phyloP scores from a whole-genome alignment of 2,329 filamentous ascomycete species.

The Pestalotiopsis sp. region DNA sequence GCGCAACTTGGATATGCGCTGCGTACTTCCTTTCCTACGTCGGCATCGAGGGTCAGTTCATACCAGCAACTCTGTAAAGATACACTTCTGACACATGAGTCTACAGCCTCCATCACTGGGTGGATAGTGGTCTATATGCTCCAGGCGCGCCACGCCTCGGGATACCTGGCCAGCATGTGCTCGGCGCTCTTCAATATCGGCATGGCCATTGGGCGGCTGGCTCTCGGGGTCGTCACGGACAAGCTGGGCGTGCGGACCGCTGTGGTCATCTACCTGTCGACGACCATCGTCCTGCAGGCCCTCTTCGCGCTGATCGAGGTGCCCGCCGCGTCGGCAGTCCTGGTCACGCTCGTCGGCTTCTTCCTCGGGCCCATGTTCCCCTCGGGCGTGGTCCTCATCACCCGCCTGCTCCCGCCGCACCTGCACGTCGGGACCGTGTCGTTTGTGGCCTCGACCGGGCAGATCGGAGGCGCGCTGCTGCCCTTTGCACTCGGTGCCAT shows the following conservation, averaged over 20 bases:
- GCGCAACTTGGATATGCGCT: slow-evolving; percentile 42
- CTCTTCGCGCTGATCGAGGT: slow-evolving; percentile 20
- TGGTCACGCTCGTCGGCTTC: slow-evolving; percentile 38
- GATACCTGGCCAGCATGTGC: slow-evolving; percentile 39
- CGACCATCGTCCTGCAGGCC: slow-evolving; percentile 21
- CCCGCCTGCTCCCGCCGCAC: slow-evolving; percentile 37
- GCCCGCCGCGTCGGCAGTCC: slow-evolving; percentile 28
- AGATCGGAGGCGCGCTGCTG: slow-evolving; percentile 43
- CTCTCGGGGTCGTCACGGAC: slow-evolving; percentile 34
- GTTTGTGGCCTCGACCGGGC: slow-evolving; percentile 45
- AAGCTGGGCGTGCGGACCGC: slow-evolving; percentile 29
- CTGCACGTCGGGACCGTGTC: slow-evolving; percentile 45
- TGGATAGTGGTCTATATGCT: slow-evolving; percentile 50
- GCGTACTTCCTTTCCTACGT: slow-evolving; percentile 46
- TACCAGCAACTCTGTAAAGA: no score
- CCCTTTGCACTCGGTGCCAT: slow-evolving; percentile 46
- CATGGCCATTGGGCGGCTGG: slow-evolving; percentile 42
- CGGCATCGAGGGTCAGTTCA: slow-evolving; percentile 38
- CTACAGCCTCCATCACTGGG: slow-evolving; percentile 39
- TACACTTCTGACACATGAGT: not conserved
- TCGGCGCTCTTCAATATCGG: slow-evolving; percentile 47
- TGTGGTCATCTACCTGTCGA: slow-evolving; percentile 27
- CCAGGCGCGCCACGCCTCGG: slow-evolving; percentile 37
- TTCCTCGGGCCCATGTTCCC: slow-evolving; percentile 44
- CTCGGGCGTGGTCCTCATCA: slow-evolving; percentile 40